A percentile compares a stretch with the other conserved stretches of the same genome.
Evolutionary conservation across 2,329 filamentous ascomycete species (phyloP).

Genomic region (Colletotrichum sp.): DNA sequence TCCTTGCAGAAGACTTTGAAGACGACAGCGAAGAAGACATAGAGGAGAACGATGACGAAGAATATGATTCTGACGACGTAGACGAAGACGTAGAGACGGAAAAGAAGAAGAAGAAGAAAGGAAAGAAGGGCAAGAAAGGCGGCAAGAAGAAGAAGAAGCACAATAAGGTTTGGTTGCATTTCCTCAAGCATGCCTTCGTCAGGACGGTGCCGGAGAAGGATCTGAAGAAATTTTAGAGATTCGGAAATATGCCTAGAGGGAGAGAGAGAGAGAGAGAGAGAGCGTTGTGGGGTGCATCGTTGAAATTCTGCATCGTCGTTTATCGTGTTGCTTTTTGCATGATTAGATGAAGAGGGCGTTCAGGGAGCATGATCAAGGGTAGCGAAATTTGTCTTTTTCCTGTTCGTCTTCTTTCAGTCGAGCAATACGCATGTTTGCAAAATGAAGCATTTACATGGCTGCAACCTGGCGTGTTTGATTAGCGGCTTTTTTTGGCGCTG

Average conservation of each 20-base stretch:
- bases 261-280: background rate
- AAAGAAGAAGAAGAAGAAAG: conserved; percentile 49
- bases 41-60: conserved; percentile 28
- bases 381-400: background rate
- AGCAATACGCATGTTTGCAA: background rate
- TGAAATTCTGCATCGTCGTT: background rate
- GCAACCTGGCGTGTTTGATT: background rate
- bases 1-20: conserved; percentile 28
- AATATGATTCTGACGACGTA: conserved; percentile 25
- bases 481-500: background rate
- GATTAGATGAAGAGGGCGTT: conserved; percentile 6
- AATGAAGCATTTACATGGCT: background rate
- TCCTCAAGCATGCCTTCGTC: conserved; percentile 81
- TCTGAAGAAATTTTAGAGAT: conserved; percentile 50
- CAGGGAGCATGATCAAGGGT: background rate
- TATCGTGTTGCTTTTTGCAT: background rate
- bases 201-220: conserved; percentile 72
- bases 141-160: conserved; percentile 58
- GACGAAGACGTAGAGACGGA: conserved; percentile 40
- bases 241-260: background rate
- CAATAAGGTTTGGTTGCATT: conserved; percentile 79
- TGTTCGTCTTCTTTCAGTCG: background rate
- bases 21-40: conserved; percentile 29
- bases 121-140: conserved; percentile 47
- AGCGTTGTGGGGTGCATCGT: background rate